These are phyloP conservation scores for Euphrasia confusa DNA, from an alignment of 257 asterid genomes.

Conservation along the genomic window DNA sequence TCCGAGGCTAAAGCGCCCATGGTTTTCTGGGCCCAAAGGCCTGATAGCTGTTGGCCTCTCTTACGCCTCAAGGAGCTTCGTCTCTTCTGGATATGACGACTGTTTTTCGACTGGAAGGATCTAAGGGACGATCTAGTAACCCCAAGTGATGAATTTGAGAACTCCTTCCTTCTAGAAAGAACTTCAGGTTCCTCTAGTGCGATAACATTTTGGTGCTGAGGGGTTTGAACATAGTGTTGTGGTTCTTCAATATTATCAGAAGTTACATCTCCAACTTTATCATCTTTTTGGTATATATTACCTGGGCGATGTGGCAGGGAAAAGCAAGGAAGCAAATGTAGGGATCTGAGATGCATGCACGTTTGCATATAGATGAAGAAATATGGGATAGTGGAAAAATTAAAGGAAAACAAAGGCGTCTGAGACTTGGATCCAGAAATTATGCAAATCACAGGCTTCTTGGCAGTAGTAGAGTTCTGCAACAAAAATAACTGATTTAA, in stretches of 20 bases:
- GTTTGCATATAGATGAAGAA: slow-evolving; percentile 54
- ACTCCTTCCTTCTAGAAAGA: slow-evolving; percentile 20
- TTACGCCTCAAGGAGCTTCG: slow-evolving; percentile 59
- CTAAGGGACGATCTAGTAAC: slow-evolving; percentile 39
- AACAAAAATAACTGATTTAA: slow-evolving; percentile 4
- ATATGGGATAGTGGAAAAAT: slow-evolving; percentile 61
- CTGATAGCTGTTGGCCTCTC: slow-evolving; percentile 48
- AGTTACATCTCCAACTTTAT: neutral
- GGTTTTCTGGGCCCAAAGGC: slow-evolving; percentile 36
- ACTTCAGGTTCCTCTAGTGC: slow-evolving; percentile 16
- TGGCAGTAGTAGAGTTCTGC: slow-evolving; percentile 44
- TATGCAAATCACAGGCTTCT: slow-evolving; percentile 44
- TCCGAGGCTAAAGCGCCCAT: slow-evolving; percentile 35
- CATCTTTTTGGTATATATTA: neutral
- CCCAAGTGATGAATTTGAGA: slow-evolving; percentile 28
- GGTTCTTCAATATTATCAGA: slow-evolving; percentile 23
- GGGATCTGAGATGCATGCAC: slow-evolving; percentile 37
- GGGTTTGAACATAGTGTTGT: neutral
- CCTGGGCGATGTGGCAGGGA: neutral
- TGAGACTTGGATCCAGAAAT: slow-evolving; percentile 43
- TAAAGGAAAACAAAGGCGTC: slow-evolving; percentile 54
- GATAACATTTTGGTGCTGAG: slow-evolving; percentile 22
- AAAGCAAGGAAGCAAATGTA: slow-evolving; percentile 25
- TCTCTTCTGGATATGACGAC: slow-evolving; percentile 57
- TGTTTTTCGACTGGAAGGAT: slow-evolving; percentile 40